Evolutionary conservation across 2,329 filamentous ascomycete genomes (phyloP).

Genomic region (Botrytis fragariae): DNA sequence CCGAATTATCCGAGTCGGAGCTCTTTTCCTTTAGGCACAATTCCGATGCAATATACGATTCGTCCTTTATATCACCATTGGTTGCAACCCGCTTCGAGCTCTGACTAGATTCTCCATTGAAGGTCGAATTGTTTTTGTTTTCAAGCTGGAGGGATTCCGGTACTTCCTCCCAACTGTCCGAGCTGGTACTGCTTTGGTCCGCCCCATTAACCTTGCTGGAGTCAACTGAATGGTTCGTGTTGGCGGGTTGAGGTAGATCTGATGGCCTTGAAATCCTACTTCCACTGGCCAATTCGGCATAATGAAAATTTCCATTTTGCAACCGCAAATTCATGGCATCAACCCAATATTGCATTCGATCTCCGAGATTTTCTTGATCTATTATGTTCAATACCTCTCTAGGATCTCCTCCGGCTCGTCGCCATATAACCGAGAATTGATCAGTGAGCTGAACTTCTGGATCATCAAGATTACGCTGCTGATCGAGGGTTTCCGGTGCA

Average conservation of each 20-base stretch:
- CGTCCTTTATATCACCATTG: neutral
- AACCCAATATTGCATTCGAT: constrained; percentile 59
- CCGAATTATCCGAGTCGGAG: neutral
- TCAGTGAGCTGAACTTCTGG: constrained; percentile 36
- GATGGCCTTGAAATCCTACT: neutral
- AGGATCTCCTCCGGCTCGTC: constrained; percentile 58
- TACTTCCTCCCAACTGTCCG: constrained; percentile 33
- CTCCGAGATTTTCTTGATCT: constrained; percentile 56
- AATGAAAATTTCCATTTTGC: neutral
- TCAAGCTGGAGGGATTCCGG: neutral
- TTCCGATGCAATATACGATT: neutral
- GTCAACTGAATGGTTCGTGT: neutral
- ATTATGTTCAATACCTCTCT: constrained; percentile 60
- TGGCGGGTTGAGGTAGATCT: neutral
- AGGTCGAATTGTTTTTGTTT: neutral
- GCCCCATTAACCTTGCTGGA: neutral
- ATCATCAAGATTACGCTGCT: constrained; percentile 19
- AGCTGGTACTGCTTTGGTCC: constrained; percentile 28
- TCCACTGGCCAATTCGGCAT: neutral
- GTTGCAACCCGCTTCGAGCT: neutral
- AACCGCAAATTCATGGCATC: constrained; percentile 39
- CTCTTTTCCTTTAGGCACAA: neutral
- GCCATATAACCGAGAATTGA: constrained; percentile 56
- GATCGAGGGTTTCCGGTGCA: neutral
- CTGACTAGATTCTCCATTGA: constrained; percentile 8